Evolutionary conservation across 306 rosid genomes (phyloP), one percentile per base, ranked within the genome.

Genomic region (Sesbania bispinosa): DNA sequence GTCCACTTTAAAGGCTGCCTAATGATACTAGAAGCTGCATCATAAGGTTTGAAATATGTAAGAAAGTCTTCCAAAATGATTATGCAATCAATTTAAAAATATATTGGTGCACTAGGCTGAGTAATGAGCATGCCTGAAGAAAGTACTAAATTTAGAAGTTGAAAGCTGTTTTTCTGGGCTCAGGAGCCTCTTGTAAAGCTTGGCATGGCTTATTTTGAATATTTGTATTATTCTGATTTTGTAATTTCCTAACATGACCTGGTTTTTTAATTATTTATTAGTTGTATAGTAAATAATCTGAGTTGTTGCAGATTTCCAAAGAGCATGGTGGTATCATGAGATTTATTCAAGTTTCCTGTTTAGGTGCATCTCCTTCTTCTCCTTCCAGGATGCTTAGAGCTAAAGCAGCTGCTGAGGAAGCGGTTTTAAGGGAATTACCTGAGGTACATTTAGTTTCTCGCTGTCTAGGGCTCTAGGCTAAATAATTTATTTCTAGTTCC

Each of bases 271-370:
- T 26, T 59, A 38, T 26, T 42, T 60, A 5, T 42, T 71, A 59
- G 41, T 57, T 52, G 7, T 57, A 39, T 68, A 16, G 48, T 48
- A 67, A 80, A 61, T 51, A 27, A 67, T 71, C 38, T 51, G 24
- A 67, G 24, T 46, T 60, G 58, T 10, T 83, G 82, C 92, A 94
- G 99, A 85, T 94, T 83, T 86, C 99, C 71, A 89, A 89, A 81
- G 99, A 94, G 67, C 99, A 94, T 35, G 99, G 99, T 76, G 99
- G 99, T 73, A 94, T 94, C 78, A 74, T 82, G 87, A 86, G 99
- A 82, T 94, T 87, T 63, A 76, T 94, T 53, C 99, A 94, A 77
- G 95, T 94, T 84, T 94, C 99, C 77, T 79, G 85, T 76, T 87
- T 94, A 75, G 99, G 99, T 63, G 90, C 96, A 35, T 89, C 96